Conservation (phyloP, 768 basidiomycete genomes). For the Mycena latifolia region DNA sequence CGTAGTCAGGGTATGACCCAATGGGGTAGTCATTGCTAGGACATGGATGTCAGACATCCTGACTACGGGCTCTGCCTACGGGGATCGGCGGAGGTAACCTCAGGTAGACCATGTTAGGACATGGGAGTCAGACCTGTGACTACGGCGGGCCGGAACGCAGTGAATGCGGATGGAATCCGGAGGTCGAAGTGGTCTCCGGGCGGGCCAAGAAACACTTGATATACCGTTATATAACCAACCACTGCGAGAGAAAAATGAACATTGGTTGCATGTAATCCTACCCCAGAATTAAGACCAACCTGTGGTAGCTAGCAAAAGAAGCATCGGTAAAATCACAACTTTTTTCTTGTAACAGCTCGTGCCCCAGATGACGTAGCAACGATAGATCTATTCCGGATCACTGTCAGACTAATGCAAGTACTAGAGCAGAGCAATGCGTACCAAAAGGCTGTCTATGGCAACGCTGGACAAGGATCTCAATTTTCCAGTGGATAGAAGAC, state of each 20-base stretch:
- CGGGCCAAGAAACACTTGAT: background rate
- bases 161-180: background rate
- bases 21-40: too few relatives aligned
- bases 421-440: background rate
- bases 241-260: background rate
- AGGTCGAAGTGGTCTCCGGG: background rate
- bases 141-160: too few relatives aligned
- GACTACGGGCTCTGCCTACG: too few relatives aligned
- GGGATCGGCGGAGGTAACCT: too few relatives aligned
- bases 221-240: background rate
- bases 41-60: too few relatives aligned
- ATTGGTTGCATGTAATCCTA: too few relatives aligned
- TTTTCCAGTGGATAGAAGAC: background rate
- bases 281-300: background rate
- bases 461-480: background rate
- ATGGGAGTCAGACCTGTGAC: too few relatives aligned
- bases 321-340: background rate
- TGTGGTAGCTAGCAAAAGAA: background rate
- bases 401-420: too few relatives aligned
- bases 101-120: too few relatives aligned
- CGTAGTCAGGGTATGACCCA: too few relatives aligned
- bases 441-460: background rate
- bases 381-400: background rate
- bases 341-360: background rate
- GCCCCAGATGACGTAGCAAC: conserved; percentile 14